These are phyloP conservation scores for Tetrapisispora nanseiensis DNA, from an alignment of 805 yeast species.

Conservation along the genomic window DNA sequence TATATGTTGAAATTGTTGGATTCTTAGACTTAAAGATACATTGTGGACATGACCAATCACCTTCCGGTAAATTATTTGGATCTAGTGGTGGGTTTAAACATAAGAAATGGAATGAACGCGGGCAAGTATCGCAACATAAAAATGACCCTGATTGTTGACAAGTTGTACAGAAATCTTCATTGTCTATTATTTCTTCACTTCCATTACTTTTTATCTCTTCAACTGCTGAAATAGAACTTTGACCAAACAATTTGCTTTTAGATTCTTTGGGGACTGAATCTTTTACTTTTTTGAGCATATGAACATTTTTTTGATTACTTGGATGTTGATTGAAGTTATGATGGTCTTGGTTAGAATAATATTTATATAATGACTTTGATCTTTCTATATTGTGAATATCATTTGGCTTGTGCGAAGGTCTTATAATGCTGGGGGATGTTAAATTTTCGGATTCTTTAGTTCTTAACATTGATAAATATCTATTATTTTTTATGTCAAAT, in stretches of 20 bases:
- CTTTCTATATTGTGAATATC: conserved; percentile 12
- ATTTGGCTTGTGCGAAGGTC: conserved; percentile 14
- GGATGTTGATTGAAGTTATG: neutral
- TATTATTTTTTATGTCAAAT: conserved; percentile 10
- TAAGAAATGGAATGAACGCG: conserved; percentile 80
- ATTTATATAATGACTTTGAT: neutral
- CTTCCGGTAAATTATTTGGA: conserved; percentile 67
- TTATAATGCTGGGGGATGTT: conserved; percentile 27
- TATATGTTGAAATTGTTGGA: conserved; percentile 18
- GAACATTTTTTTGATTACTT: conserved; percentile 3
- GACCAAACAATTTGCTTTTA: conserved; percentile 38
- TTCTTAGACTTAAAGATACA: conserved; percentile 42
- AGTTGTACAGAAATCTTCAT: conserved; percentile 85
- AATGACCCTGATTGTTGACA: conserved; percentile 87
- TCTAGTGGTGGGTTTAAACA: conserved; percentile 88
- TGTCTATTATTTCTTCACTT: conserved; percentile 32
- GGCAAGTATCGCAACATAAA: conserved; percentile 90
- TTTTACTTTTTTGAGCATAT: conserved; percentile 12
- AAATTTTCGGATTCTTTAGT: conserved; percentile 30
- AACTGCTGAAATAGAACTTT: conserved; percentile 19
- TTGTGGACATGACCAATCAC: conserved; percentile 80
- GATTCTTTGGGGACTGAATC: conserved; percentile 13
- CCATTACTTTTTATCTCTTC: conserved; percentile 15
- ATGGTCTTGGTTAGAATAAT: neutral
- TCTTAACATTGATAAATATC: conserved; percentile 20